Evolutionary conservation across 108 stramenopile genomes (phyloP), one percentile per base, ranked within the genome.

Genomic region (Cylindrotheca fusiformis): DNA sequence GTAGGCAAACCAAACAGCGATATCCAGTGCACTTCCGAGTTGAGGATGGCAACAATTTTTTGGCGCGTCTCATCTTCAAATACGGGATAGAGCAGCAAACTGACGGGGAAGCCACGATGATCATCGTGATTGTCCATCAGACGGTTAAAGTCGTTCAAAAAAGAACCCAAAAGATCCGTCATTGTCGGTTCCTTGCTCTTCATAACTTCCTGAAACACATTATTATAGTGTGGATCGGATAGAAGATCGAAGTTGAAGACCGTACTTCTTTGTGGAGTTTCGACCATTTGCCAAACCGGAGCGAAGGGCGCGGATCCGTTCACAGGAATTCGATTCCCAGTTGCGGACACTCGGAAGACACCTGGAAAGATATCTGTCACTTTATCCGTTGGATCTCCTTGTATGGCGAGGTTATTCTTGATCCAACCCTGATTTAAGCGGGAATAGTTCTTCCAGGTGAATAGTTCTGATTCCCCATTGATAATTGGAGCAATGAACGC

Each of bases 371-470:
- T 64, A 18, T 47, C 27, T 23, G 29, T 20, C 4, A 56, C 64
- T 14, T 24, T 24, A 22, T 22, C 51, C 19, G 24, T 30, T 23
- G 52, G 52, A 29, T 25, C 19, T 4, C 32, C 23, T 26, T 24
- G 33, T n/a, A 32, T 54, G 28, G 24, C 62, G 4, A 48, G 14
- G 10, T 44, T 29, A 10, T 55, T 29, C 24, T 50, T 20, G 4
- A 68, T 52, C 67, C 67, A 68, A 0, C 67, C 67, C 49, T 68
- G 67, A 8, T 68, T 33, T 2, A 2, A 4, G 6, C 18, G 19
- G 17, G 71, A 48, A 36, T 72, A 72, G 44, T 48, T 32, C 14
- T 47, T 45, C 71, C 71, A 72, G 0, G 21, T 55, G 12, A 58
- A 30, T 29, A 31, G 28, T n/a, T 61, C 58, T 51, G 18, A 25